phyloP scores from a whole-genome alignment of 192 early-diverging fungal genomes.

The Oehlia diaphana region DNA sequence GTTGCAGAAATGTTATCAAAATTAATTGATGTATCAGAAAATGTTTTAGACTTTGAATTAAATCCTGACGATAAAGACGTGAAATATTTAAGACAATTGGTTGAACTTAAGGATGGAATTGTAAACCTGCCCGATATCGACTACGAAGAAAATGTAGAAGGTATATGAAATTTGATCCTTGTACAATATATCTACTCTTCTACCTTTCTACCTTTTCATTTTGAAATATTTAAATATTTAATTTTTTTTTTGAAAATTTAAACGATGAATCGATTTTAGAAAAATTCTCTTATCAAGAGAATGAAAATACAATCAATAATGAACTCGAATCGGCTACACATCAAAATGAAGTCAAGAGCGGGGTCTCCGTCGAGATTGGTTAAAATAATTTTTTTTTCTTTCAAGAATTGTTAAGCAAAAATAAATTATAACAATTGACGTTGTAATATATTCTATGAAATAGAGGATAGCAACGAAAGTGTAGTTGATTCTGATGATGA shows the following conservation, averaged over 20 bases:
- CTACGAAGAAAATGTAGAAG: conserved; percentile 1
- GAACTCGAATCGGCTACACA: neutral
- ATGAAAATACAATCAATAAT: neutral
- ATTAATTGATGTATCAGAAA: conserved; percentile 22
- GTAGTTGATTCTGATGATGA: conserved; percentile 21
- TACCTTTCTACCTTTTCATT: neutral
- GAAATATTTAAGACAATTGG: conserved; percentile 1
- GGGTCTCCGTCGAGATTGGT: neutral
- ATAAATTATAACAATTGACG: neutral
- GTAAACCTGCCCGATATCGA: neutral
- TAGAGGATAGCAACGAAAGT: neutral
- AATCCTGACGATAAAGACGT: conserved; percentile 14
- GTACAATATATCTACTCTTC: neutral
- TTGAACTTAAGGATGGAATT: conserved; percentile 17
- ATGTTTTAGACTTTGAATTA: conserved; percentile 21
- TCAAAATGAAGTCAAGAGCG: neutral
- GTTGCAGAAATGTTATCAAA: conserved; percentile 22
- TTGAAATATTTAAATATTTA: neutral
- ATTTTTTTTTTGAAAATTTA: neutral
- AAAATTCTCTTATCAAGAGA: neutral
- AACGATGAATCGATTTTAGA: neutral
- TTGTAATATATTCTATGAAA: neutral
- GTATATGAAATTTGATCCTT: neutral
- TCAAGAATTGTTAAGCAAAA: neutral
- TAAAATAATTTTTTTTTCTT: neutral